Percentiles rank a stretch among this genome's conserved stretches.
Evolutionary conservation across 345 rosid species (phyloP).

Genomic region (Eucalyptus regnans): DNA sequence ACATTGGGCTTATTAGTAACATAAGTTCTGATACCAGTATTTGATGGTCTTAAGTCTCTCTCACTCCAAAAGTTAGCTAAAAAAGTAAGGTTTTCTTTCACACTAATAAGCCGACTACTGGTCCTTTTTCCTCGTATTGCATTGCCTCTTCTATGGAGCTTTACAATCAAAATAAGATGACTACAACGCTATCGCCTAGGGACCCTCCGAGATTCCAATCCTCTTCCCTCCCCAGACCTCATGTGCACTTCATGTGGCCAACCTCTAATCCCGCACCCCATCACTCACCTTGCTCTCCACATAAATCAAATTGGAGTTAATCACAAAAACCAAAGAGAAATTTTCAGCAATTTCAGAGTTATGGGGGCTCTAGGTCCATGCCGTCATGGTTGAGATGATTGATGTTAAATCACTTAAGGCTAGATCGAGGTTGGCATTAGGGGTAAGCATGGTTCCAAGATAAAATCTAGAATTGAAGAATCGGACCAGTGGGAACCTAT

Average conservation of each 20-base stretch:
- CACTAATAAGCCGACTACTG: too few relatives aligned
- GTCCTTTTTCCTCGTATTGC: neutral
- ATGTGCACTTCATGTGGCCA: neutral
- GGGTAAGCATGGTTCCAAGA: too few relatives aligned
- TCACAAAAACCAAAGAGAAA: neutral
- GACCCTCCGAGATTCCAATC: neutral
- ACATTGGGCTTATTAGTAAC: fast-evolving
- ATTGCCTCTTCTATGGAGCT: neutral
- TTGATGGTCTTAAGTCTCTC: too few relatives aligned
- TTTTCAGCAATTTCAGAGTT: neutral
- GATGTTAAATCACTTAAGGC: neutral
- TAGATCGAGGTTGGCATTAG: neutral
- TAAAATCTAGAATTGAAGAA: too few relatives aligned
- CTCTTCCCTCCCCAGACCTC: neutral
- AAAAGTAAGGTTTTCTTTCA: too few relatives aligned
- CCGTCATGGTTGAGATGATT: neutral
- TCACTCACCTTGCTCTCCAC: neutral
- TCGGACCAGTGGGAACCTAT: fast-evolving
- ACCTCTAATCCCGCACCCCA: neutral
- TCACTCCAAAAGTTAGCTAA: too few relatives aligned
- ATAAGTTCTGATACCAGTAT: too few relatives aligned
- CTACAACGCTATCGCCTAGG: neutral
- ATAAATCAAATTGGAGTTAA: neutral
- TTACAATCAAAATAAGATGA: neutral
- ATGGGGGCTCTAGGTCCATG: neutral